A percentile compares a stretch with the other conserved stretches of the same genome.
phyloP scores from a whole-genome alignment of 441 rosid species.

The Pelargonium australe region DNA sequence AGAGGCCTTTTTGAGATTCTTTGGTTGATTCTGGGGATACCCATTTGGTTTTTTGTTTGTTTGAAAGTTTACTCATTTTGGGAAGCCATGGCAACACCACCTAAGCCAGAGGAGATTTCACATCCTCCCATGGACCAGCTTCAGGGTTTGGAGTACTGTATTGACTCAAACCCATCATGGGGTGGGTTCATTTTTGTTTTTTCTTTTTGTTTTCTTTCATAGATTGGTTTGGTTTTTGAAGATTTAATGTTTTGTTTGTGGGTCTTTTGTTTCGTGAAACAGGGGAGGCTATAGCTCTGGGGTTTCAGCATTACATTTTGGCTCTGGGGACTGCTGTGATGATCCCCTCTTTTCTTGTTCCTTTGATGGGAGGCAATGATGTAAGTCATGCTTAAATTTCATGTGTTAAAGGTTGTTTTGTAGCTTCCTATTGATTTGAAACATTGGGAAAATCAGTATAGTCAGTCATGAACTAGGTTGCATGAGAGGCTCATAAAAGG shows the following conservation, averaged over 20 bases:
- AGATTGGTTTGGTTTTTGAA: not conserved
- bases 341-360: constrained; percentile 98
- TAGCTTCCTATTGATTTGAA: not conserved
- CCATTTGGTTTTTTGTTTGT: constrained; percentile 27
- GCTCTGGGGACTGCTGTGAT: constrained; percentile 97
- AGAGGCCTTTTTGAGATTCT: constrained; percentile 9
- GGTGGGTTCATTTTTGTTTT: constrained; percentile 37
- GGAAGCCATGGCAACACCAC: constrained; percentile 61
- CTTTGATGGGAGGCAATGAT: constrained; percentile 89
- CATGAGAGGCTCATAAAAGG: not conserved
- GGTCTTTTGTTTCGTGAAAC: constrained; percentile 7
- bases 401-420: not conserved
- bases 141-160: constrained; percentile 97
- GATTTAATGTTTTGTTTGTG: constrained; percentile 7
- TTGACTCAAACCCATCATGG: constrained; percentile 99
- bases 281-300: constrained; percentile 93
- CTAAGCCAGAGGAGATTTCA: constrained; percentile 79
- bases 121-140: constrained; percentile 98
- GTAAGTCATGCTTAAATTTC: constrained; percentile 37
- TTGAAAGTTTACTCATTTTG: not conserved
- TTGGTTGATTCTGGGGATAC: constrained; percentile 29
- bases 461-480: not conserved
- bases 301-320: constrained; percentile 92
- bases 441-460: not conserved
- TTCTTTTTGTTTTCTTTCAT: not conserved